Conservation (phyloP, 2,329 filamentous ascomycete genomes). For the Diaporthe sp. region DNA sequence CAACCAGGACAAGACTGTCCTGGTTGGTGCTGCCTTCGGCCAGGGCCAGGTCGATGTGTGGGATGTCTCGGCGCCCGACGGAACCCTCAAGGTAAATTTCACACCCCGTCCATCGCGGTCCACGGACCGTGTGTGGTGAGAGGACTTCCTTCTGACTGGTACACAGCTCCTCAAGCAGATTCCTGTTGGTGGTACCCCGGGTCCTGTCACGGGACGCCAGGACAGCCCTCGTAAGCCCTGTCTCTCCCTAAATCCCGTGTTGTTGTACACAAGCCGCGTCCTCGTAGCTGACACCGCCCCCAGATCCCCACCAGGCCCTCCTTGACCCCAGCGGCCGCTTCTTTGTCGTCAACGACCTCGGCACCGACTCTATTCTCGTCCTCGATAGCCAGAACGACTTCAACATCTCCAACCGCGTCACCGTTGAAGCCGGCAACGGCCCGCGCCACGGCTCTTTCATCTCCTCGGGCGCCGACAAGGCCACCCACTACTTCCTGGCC, state of each 20-base stretch:
- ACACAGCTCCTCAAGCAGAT: slow-evolving; percentile 42
- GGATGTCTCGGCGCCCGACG: slow-evolving; percentile 33
- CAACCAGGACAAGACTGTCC: slow-evolving; percentile 58
- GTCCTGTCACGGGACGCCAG: slow-evolving; percentile 46
- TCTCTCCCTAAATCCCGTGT: no score
- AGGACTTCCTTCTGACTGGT: neutral
- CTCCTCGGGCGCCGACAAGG: slow-evolving; percentile 49
- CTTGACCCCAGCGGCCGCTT: slow-evolving; percentile 64
- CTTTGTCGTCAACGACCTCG: slow-evolving; percentile 65
- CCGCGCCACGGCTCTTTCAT: slow-evolving; percentile 67
- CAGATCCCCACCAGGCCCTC: slow-evolving; percentile 62
- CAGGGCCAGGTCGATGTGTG: slow-evolving; percentile 39
- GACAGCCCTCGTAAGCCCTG: slow-evolving; percentile 43
- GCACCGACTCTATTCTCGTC: slow-evolving; percentile 62
- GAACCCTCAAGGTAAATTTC: slow-evolving; percentile 26
- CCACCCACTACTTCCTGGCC: slow-evolving; percentile 62
- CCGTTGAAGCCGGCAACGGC: slow-evolving; percentile 57
- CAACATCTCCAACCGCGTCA: slow-evolving; percentile 52
- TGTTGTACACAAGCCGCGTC: neutral
- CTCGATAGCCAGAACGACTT: slow-evolving; percentile 60
- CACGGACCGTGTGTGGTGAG: neutral
- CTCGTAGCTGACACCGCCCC: neutral
- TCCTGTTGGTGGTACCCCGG: slow-evolving; percentile 44
- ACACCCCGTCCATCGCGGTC: neutral
- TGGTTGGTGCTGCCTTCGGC: slow-evolving; percentile 50